These are phyloP conservation scores for Vigna angularis DNA, from an alignment of 306 rosid genomes.

Conservation along the genomic window DNA sequence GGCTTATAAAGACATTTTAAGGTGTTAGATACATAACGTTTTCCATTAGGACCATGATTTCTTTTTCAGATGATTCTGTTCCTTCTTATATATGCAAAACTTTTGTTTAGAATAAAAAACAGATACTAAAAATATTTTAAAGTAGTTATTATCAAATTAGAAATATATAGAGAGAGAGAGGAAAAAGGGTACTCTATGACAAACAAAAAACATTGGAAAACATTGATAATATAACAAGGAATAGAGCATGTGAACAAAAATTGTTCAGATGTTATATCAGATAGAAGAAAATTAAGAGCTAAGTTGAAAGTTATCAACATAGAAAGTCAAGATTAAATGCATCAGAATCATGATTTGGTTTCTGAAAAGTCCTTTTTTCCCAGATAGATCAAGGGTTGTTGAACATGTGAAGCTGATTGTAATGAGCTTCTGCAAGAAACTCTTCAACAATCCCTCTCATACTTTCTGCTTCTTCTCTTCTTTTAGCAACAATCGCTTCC, in stretches of 20 bases:
- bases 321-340: neutral
- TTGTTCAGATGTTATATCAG: neutral
- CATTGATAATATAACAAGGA: neutral
- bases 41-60: no score
- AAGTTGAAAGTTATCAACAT: neutral
- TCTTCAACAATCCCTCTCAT: neutral
- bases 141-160: no score
- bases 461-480: neutral
- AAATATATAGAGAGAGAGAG: no score
- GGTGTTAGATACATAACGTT: no score
- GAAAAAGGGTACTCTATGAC: no score
- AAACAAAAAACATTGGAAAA: no score
- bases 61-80: no score
- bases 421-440: neutral
- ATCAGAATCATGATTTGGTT: neutral
- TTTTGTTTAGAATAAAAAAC: no score
- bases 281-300: neutral
- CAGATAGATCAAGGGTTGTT: neutral
- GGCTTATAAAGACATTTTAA: no score
- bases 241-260: neutral
- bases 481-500: neutral
- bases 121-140: no score
- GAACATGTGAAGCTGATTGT: neutral
- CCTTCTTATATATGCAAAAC: no score
- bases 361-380: neutral